These are phyloP conservation scores for Russula foetens DNA, from an alignment of 768 basidiomycete species.

Conservation along the genomic window DNA sequence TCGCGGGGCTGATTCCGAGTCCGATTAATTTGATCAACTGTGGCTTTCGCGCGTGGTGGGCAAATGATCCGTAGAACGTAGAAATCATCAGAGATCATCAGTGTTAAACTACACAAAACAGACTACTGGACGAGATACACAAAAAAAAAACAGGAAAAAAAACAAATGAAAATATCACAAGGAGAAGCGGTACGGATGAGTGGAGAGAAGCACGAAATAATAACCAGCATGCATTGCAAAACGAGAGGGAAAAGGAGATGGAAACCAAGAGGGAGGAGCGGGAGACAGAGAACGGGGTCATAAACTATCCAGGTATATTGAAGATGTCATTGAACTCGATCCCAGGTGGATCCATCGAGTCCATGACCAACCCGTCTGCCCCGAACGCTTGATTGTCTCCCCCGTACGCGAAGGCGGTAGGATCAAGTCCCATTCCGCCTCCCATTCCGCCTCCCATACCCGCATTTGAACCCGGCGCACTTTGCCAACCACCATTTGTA, in stretches of 20 bases:
- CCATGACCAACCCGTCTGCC: conserved; percentile 11
- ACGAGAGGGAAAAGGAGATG: not conserved
- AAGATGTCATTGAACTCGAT: conserved; percentile 21
- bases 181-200: not conserved
- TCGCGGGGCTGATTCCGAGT: not conserved
- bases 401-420: conserved; percentile 7
- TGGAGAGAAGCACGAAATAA: not conserved
- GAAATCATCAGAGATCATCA: conserved; percentile 14
- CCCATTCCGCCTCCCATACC: conserved; percentile 12
- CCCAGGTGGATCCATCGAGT: conserved; percentile 15
- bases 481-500: conserved; percentile 6
- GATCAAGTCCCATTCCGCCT: conserved; percentile 7
- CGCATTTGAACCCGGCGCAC: not conserved
- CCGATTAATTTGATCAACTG: not conserved
- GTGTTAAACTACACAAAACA: conserved; percentile 15
- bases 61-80: not conserved
- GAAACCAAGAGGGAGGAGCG: not conserved
- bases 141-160: not conserved
- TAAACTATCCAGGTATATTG: conserved; percentile 13
- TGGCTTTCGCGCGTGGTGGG: no score
- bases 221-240: not conserved
- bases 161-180: not conserved
- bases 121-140: not conserved
- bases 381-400: conserved; percentile 10
- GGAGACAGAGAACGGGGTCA: no score